Percentiles rank a stretch among this genome's conserved stretches.
Conservation (phyloP, 2,329 filamentous ascomycete genomes). For the Leptoxyphium fumago region DNA sequence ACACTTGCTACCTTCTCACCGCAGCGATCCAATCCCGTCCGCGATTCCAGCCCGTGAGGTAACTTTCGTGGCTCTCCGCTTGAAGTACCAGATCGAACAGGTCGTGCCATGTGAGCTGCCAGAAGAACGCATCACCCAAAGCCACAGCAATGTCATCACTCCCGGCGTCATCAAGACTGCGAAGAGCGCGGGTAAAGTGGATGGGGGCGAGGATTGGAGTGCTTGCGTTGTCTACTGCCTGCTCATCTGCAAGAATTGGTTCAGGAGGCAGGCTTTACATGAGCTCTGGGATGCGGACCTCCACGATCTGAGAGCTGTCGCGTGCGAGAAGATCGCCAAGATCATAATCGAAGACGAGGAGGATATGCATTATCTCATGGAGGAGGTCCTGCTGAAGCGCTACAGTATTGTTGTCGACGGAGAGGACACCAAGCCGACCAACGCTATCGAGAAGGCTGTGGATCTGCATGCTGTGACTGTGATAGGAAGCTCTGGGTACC, state of each 20-base stretch:
- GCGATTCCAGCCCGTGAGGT: conserved; percentile 65
- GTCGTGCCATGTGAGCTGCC: conserved; percentile 84
- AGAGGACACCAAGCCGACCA: conserved; percentile 58
- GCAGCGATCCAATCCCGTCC: conserved; percentile 44
- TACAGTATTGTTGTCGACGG: conserved; percentile 69
- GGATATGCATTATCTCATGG: conserved; percentile 61
- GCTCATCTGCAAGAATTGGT: conserved; percentile 60
- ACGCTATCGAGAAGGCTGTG: conserved; percentile 85
- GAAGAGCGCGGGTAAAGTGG: conserved; percentile 52
- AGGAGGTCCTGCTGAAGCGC: conserved; percentile 69
- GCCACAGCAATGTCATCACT: conserved; percentile 80
- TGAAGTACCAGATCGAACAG: conserved; percentile 82
- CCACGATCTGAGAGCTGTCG: conserved; percentile 60
- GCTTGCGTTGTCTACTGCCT: conserved; percentile 76
- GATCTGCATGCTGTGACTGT: conserved; percentile 80
- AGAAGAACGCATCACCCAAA: conserved; percentile 54
- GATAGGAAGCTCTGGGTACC: conserved; percentile 86
- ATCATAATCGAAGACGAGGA: conserved; percentile 71
- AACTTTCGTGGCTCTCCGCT: conserved; percentile 73
- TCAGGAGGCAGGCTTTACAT: conserved; percentile 54
- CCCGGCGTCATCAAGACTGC: conserved; percentile 64
- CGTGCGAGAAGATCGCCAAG: conserved; percentile 89
- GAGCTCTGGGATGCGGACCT: conserved; percentile 91
- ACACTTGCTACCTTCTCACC: conserved; percentile 46
- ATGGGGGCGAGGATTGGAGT: conserved; percentile 30